Evolutionary conservation across 345 rosid genomes (phyloP), one percentile per base, ranked within the genome.

Genomic region (Brassica nigra): DNA sequence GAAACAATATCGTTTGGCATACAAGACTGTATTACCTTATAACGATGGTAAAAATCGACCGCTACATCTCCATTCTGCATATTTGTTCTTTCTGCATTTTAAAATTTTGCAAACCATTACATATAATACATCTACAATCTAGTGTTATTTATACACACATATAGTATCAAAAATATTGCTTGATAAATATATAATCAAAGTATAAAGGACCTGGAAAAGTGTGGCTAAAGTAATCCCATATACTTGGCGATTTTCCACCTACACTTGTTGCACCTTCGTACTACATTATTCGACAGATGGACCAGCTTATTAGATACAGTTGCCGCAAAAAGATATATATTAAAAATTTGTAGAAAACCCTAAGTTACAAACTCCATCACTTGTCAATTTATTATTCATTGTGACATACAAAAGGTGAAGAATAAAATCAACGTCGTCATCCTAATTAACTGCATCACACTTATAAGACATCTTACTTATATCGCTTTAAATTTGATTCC

Each of bases 11-110:
- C 66, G 37, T 70, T n/a, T 20, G 8, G 18, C 29, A 70, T 52
- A 44, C 7, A 66, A 15, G 29, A 33, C 2, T 52, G n/a, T 63
- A 6, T 14, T 54, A 86, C 90, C 86, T 85, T 83, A 55, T 84
- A 86, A 10, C 75, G 84, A 62, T 89, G 84, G 68, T 83, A 89
- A 34, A 77, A 79, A 8, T 87, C 89, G 44, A 80, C 36, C 0
- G 89, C 89, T 6, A 79, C 69, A n/a, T 87, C 89, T 78, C 85
- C 92, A 20, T 85, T 89, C 23, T 85, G 77, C 54, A 59, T 62
- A 55, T 78, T 67, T 70, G 87, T 86, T 63, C 84, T 84, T 3
- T 79, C 88, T 89, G 83, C 30, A 74, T 66, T 44, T 44, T 3
- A 1, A 68, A 62, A 33, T 0, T 23, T 52, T 20, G 16, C 1